phyloP scores from a whole-genome alignment of 2,329 filamentous ascomycete species.

The Pseudogymnoascus sp. region DNA sequence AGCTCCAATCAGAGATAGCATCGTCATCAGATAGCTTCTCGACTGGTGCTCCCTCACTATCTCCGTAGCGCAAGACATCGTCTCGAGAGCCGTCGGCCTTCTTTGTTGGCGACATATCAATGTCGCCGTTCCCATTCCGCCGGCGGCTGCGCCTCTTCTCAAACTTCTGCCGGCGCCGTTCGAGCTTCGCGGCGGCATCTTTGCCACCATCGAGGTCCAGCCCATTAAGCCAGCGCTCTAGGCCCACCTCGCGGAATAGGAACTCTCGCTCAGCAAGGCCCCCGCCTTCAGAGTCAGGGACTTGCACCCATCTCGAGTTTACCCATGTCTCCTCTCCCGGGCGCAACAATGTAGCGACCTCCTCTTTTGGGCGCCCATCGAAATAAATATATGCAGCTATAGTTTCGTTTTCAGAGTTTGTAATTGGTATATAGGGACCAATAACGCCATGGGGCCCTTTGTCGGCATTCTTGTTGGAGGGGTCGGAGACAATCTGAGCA shows the following conservation, averaged over 20 bases:
- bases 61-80: conserved; percentile 71
- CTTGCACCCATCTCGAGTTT: conserved; percentile 94
- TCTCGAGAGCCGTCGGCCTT: conserved; percentile 33
- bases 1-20: conserved; percentile 62
- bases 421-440: conserved; percentile 84
- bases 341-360: conserved; percentile 86
- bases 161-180: conserved; percentile 77
- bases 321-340: conserved; percentile 98
- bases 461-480: conserved; percentile 47
- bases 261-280: conserved; percentile 95
- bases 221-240: conserved; percentile 94
- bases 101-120: conserved; percentile 29
- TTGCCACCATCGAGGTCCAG: conserved; percentile 84
- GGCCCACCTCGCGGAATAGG: conserved; percentile 88
- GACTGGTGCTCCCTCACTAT: conserved; percentile 65
- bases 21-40: conserved; percentile 66
- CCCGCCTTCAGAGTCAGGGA: conserved; percentile 83
- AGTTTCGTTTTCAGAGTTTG: conserved; percentile 88
- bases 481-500: conserved; percentile 69
- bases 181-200: conserved; percentile 80
- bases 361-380: conserved; percentile 88
- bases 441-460: conserved; percentile 53
- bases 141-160: conserved; percentile 60
- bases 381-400: conserved; percentile 99
- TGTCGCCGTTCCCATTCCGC: conserved; percentile 42